Evolutionary conservation across 2,329 filamentous ascomycete species (phyloP), one percentile per base, ranked within the genome.

Genomic region (Aspergillus sp.): DNA sequence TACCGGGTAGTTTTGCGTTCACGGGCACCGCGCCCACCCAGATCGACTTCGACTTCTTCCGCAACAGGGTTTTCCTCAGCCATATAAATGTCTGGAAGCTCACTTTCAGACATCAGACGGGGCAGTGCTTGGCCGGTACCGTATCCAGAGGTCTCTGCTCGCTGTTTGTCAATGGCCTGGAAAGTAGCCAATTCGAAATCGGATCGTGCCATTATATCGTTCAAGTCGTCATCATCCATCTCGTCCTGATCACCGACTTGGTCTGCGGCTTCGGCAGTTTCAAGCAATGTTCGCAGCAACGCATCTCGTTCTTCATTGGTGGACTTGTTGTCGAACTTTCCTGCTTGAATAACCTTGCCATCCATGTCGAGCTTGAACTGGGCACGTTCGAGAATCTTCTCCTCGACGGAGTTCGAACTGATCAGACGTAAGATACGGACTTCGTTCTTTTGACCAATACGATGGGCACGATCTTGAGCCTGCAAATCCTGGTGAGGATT

Each of bases 361-460:
- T 98, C 93, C 86, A 98, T 96, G 67, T 97, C 91, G 52, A 98
- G 80, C 78, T 98, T 98, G 79, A 86, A 98, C 55, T 95, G 86
- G 3, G 93, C 93, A 65, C 91, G 86, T 67, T 97, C 93, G 41
- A 98, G 75, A 63, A 98, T 98, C 76, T 97, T 96, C 70, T 98
- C 93, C 69, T 98, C 93, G 2, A 98, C 90, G 0, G 93, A 97
- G 60, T 95, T 95, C 7, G 90, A 94, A 53, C 86, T 96, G 67
- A 98, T 97, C 36, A 98, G 77, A 68, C 93, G 85, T 47, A 98
- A 73, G 65, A 98, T 98, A 58, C 93, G 87, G 44, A 98, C 93
- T 69, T 98, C 93, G 59, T 98, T 98, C 83, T 98, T 98, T 69
- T 98, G 93, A 49, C 93, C 93, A 55, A 98, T 98, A 86, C 93